Evolutionary conservation across 768 basidiomycete genomes (phyloP).

Genomic region (Wakefieldia striispora): DNA sequence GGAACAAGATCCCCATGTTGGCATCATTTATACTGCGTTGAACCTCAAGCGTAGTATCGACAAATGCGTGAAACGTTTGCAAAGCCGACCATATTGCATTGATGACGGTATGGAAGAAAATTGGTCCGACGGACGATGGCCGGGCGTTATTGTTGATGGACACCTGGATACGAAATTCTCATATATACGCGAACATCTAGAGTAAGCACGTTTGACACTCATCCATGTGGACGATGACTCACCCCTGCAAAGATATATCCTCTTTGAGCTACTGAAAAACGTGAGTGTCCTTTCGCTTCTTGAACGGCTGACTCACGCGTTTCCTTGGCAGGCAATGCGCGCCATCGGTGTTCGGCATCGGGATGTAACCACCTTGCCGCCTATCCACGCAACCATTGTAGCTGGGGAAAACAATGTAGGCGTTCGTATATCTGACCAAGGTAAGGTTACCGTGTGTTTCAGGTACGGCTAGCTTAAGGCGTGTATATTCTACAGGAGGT

Average conservation of each 20-base stretch:
- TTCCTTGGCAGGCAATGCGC: slow-evolving; percentile 57
- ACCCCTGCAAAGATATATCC: slow-evolving; percentile 58
- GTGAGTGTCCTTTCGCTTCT: slow-evolving; percentile 40
- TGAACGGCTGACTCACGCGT: neutral
- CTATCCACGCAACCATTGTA: slow-evolving; percentile 72
- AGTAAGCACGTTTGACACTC: slow-evolving; percentile 44
- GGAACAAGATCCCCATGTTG: slow-evolving; percentile 62
- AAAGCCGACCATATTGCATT: slow-evolving; percentile 43
- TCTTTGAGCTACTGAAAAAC: slow-evolving; percentile 90
- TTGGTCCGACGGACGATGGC: slow-evolving; percentile 41
- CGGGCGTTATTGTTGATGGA: slow-evolving; percentile 71
- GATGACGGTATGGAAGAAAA: slow-evolving; percentile 37
- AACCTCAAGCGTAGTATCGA: slow-evolving; percentile 69
- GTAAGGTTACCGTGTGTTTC: slow-evolving; percentile 34
- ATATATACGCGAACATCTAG: slow-evolving; percentile 85
- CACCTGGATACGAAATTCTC: slow-evolving; percentile 68
- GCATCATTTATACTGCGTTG: slow-evolving; percentile 79
- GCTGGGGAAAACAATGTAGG: slow-evolving; percentile 70
- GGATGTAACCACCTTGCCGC: slow-evolving; percentile 45
- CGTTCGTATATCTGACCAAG: slow-evolving; percentile 90
- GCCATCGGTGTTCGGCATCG: slow-evolving; percentile 58
- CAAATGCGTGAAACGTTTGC: slow-evolving; percentile 60
- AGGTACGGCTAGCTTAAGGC: slow-evolving; percentile 2
- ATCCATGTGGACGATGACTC: neutral
- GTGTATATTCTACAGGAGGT: slow-evolving; percentile 49